These are phyloP conservation scores for Lactarius tabidus DNA, from an alignment of 768 basidiomycete genomes.

Conservation along the genomic window DNA sequence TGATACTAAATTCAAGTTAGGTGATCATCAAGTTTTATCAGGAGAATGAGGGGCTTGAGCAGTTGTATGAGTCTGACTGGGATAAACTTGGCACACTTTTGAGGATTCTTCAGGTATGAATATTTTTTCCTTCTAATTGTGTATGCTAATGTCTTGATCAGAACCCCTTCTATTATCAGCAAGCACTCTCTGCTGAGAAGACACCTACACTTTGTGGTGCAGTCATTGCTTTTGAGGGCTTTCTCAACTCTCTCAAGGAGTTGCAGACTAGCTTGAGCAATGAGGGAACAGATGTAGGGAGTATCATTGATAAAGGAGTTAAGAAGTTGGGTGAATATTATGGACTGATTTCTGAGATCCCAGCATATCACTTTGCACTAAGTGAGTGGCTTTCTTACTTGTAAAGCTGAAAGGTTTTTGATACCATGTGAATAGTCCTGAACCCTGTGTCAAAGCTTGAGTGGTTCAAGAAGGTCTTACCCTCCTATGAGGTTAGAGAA, in stretches of 20 bases:
- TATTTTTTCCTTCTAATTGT: too few relatives aligned
- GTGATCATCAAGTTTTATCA: too few relatives aligned
- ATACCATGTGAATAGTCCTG: background rate
- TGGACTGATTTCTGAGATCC: background rate
- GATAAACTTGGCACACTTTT: too few relatives aligned
- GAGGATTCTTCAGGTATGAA: too few relatives aligned
- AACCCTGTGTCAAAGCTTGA: background rate
- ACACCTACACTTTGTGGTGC: too few relatives aligned
- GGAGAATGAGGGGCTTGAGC: too few relatives aligned
- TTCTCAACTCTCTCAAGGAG: background rate
- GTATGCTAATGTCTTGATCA: too few relatives aligned
- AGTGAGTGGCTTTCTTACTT: background rate
- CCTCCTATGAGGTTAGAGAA: background rate
- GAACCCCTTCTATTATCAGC: too few relatives aligned
- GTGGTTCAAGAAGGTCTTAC: background rate
- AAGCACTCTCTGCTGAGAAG: too few relatives aligned
- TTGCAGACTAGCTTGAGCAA: accelerated
- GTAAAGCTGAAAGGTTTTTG: background rate
- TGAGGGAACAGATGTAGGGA: background rate
- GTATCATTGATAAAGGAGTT: background rate
- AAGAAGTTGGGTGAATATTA: background rate
- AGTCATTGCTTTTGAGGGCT: too few relatives aligned
- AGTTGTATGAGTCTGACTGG: too few relatives aligned
- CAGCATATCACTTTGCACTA: background rate
- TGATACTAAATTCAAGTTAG: too few relatives aligned